Base-by-base conservation (phyloP, 2,329 filamentous ascomycete genomes). In the Sphaerulina musiva region DNA sequence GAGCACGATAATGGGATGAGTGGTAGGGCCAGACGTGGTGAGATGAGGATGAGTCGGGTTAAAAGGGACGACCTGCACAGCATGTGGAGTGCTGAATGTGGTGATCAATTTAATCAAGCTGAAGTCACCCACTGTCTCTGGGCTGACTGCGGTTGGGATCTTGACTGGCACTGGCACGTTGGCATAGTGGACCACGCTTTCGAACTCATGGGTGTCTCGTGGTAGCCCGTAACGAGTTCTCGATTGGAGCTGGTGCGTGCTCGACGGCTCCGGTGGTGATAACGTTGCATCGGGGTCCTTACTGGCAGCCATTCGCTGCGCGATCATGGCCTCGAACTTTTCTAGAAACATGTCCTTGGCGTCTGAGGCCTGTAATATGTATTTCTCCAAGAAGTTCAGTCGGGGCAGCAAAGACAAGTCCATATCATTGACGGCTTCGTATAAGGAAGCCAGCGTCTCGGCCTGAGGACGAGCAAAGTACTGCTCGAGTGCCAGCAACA, bases 91-190 rank as follows among this genome's bases (percentile, higher is more conserved):
- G 42, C 89, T 88, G 70, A 97, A 97, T 51, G 88, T 95, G 65
- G 95, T 90, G 61, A 98, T 95, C 51, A 98, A 83, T 71, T 97
- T 97, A 73, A 98, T 87, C 54, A 98, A 79, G 38, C 91, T 97
- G 68, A 98, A 98, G 73, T 98, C 93, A 58, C 93, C 93, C 12
- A 98, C 93, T 0, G 89, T 96, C 75, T 98, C 93, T 1, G 91
- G 89, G 76, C 91, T 92, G 54, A 95, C 81, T 9, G 93, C 91
- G 3, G 92, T 91, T 0, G 93, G 93, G 6, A 98, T 86, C 73
- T 97, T 97, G 74, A 98, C 89, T 1, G 93, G 93, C 29, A 98
- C 92, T 0, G 92, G 92, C 53, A 97, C 93, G 59, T 90, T 89
- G 73, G 96, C 95, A 75, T 98, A 98, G 68, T 92, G 82, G 65